phyloP scores from a whole-genome alignment of 83 land plant genomes.

The Picea abies region DNA sequence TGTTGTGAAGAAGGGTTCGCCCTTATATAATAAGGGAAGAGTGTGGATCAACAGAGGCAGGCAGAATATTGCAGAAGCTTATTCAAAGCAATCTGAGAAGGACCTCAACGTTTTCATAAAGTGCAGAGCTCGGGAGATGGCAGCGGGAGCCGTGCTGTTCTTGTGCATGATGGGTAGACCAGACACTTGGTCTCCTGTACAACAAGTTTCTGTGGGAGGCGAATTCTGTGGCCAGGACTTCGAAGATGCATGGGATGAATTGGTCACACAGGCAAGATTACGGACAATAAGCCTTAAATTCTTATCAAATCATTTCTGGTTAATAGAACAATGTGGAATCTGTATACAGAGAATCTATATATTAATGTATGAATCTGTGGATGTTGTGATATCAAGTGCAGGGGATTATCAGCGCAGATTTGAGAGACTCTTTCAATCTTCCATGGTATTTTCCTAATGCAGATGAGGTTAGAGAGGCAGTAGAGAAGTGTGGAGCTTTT shows the following conservation, averaged over 20 bases:
- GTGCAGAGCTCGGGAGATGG: background rate
- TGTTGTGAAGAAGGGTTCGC: background rate
- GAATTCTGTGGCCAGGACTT: too few species aligned
- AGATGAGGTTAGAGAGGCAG: background rate
- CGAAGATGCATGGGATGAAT: background rate
- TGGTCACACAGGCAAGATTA: background rate
- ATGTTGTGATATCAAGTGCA: background rate
- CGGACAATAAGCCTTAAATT: too few species aligned
- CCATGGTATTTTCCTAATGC: conserved; percentile 15
- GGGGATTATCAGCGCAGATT: conserved; percentile 1
- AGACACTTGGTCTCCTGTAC: too few species aligned
- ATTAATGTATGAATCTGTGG: background rate
- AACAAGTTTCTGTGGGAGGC: too few species aligned
- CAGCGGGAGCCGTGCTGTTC: background rate
- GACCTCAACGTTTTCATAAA: background rate
- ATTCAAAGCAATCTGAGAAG: background rate
- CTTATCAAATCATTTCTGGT: too few species aligned
- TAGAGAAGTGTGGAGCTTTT: background rate
- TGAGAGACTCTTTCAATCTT: too few species aligned
- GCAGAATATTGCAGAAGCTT: too few species aligned
- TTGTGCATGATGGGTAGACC: too few species aligned
- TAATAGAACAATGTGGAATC: too few species aligned
- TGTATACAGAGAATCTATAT: too few species aligned
- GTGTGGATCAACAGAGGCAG: too few species aligned
- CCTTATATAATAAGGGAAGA: background rate